Evolutionary conservation across 2,329 filamentous ascomycete species (phyloP).

Genomic region (Curvularia hawaiiensis): DNA sequence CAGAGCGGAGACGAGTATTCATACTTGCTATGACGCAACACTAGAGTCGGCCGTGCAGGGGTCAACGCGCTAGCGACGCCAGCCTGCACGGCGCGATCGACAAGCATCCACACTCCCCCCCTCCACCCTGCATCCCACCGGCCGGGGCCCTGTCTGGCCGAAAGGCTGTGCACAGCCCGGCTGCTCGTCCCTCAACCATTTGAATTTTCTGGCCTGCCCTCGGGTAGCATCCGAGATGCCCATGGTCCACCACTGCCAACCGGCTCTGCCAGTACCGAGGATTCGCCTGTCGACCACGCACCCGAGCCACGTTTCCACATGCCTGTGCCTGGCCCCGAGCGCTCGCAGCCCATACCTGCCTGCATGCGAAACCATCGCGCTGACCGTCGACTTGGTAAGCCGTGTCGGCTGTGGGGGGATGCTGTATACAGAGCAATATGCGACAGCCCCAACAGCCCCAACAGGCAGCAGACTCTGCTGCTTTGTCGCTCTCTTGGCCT

Average conservation of each 20-base stretch:
- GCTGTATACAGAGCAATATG: not conserved
- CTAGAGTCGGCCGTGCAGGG: slow-evolving; percentile 20
- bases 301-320: not conserved
- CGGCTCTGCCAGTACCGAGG: slow-evolving; percentile 28
- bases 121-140: slow-evolving; percentile 21
- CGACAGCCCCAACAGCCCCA: slow-evolving; percentile 1
- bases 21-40: slow-evolving; percentile 29
- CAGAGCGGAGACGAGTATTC: slow-evolving; percentile 32
- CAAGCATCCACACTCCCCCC: slow-evolving; percentile 13
- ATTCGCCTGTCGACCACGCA: slow-evolving; percentile 13
- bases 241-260: slow-evolving; percentile 6
- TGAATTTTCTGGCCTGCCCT: slow-evolving; percentile 27
- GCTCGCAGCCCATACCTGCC: not conserved
- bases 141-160: slow-evolving; percentile 23
- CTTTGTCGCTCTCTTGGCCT: not conserved
- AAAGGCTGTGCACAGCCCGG: slow-evolving; percentile 24
- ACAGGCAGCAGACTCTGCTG: not conserved
- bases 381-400: slow-evolving; percentile 10
- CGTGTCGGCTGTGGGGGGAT: not conserved
- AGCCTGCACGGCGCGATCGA: slow-evolving; percentile 19
- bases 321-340: slow-evolving; percentile 2
- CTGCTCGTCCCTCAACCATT: slow-evolving; percentile 15
- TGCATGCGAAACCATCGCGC: slow-evolving; percentile 7
- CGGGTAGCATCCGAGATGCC: slow-evolving; percentile 32
- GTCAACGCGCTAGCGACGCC: slow-evolving; percentile 10